Evolutionary conservation across 495 filamentous ascomycete species (phyloP), one percentile per base, ranked within the genome.

Genomic region (Podospora bellae-mahoneyi): DNA sequence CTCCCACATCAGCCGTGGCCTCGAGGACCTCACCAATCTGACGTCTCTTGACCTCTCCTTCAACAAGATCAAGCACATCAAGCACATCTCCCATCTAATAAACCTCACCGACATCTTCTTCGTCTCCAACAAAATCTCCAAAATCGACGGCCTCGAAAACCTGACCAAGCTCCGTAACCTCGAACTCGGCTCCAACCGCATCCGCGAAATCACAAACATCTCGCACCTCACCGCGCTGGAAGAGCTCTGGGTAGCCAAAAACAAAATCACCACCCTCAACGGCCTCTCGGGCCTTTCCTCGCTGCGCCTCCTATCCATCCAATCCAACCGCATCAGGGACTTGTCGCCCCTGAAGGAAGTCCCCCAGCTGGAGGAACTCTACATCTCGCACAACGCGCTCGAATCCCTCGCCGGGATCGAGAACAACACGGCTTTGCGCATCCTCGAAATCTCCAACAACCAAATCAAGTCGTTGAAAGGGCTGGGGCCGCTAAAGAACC

Each of bases 41-140:
- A 92, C 84, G 16, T 91, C 82, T 65, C 85, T 99, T 61, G 95
- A 99, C 75, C 82, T 99, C 53, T 94, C 91, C 74, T 99, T 97
- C 87, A 99, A 99, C 80, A 97, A 97, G 82, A 94, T 99, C 81
- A 97, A 97, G 77, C 94, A 98, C 76, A 96, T 99, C 84, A 96
- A 96, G 81, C 87, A 93, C 74, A 79, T 98, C 72, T 83, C 86
- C 54, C 92, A 96, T 76, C 83, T 99, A 27, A 87, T 80, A 15
- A 87, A 92, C 53, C 82, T 98, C 64, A 91, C 84, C 70, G 92
- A 97, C 73, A 76, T 99, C 5, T 99, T 90, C 78, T 94, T 99
- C 72, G 92, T 97, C 59, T 91, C 97, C 75, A 99, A 99, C 80
- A 94, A 92, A 76, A 96, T 99, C 72, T 83, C 81, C 39, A 86